phyloP scores from a whole-genome alignment of 768 basidiomycete genomes.

The Kwoniella heveanensis region DNA sequence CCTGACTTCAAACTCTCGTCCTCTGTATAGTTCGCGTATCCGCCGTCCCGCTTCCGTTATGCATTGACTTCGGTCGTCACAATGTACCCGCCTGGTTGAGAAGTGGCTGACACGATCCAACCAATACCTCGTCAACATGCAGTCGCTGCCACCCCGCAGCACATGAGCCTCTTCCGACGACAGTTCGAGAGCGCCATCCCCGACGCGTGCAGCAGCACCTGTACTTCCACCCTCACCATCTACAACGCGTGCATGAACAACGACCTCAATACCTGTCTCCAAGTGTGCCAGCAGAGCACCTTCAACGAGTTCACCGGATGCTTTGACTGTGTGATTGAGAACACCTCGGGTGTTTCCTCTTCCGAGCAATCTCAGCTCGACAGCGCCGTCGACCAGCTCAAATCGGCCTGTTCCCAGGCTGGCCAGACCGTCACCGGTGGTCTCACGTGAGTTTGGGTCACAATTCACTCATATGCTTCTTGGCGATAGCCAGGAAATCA shows the following conservation, averaged over 20 bases:
- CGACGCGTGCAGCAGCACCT: slow-evolving; percentile 6
- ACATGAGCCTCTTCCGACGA: slow-evolving; percentile 13
- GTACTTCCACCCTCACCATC: slow-evolving; percentile 11
- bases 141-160: slow-evolving; percentile 17
- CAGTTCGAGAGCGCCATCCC: slow-evolving; percentile 13
- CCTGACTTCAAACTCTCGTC: not conserved
- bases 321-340: slow-evolving; percentile 18
- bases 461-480: no score
- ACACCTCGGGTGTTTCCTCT: slow-evolving; percentile 12
- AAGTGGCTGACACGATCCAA: no score
- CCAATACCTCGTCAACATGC: no score
- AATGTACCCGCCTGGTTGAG: no score
- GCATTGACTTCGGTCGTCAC: no score
- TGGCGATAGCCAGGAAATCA: no score
- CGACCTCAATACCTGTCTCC: slow-evolving; percentile 12
- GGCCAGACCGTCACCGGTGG: slow-evolving; percentile 20
- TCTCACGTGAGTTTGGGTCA: slow-evolving; percentile 15
- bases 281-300: slow-evolving; percentile 17
- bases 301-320: slow-evolving; percentile 24
- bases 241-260: slow-evolving; percentile 21
- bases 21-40: not conserved
- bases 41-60: no score
- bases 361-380: slow-evolving; percentile 17
- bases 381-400: slow-evolving; percentile 20
- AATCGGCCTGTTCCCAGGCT: slow-evolving; percentile 18